Base-by-base conservation (phyloP, 495 filamentous ascomycete genomes). In the Xylona heveae region DNA sequence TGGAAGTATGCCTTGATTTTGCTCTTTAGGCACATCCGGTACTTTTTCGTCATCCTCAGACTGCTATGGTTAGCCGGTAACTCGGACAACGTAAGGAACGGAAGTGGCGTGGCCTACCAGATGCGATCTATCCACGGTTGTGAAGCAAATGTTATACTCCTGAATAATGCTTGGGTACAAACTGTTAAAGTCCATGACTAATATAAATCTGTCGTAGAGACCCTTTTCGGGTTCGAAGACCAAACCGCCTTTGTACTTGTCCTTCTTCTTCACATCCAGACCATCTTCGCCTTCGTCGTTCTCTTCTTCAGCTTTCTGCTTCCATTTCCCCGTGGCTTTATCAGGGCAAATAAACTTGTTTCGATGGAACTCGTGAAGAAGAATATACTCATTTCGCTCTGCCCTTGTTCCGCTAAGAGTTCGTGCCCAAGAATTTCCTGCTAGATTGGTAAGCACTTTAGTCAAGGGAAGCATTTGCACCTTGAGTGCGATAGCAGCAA, bases 111-210 rank as follows among this genome's bases (percentile, higher is more conserved):
- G 16, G 44, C 65, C 59, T 58, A 69, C 66, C 47, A 61, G 61
- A 43, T 63, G 68, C 17, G 55, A 57, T 34, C 78, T 61, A 39
- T 95, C 80, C 3, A 95, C 82, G 0, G 88, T 97, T 3, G 88
- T 97, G 53, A 97, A 97, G 58, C 88, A 97, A 44, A 97, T 97
- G 49, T 97, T 97, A 57, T 68, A 95, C 60, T 97, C 90, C 49
- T 95, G 90, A 41, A 97, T 97, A 42, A 97, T 94, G 51, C 83
- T 93, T 9, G 88, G 88, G 45, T 97, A 97, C 42, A 97, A 59
- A 51, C 82, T 92, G 66, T 97, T 97, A 59, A 95, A 97, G 57
- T 97, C 88, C 88, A 97, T 97, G 48, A 97, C 88, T 14, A 97
- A 66, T 19, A 97, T 72, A 44, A 85, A 91, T 51, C 79, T 84